Percentiles rank a stretch among this genome's conserved stretches.
Evolutionary conservation across 2,329 filamentous ascomycete genomes (phyloP).

Genomic region (Cladophialophora bantiana): DNA sequence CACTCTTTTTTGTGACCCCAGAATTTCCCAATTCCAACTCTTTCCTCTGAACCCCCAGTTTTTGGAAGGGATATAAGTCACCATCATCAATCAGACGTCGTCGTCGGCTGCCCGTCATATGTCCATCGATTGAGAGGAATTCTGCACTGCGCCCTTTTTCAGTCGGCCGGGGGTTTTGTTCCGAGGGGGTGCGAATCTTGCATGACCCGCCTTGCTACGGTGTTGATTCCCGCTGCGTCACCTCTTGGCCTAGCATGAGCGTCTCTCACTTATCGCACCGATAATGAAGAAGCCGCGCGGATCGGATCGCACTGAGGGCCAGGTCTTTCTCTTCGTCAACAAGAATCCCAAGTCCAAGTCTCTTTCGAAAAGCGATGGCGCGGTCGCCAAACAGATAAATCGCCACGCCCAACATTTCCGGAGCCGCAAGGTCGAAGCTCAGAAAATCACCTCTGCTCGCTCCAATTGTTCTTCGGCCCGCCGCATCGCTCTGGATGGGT

Average conservation of each 20-base stretch:
- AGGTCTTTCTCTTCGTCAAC: conserved; percentile 37
- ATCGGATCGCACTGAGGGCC: conserved; percentile 21
- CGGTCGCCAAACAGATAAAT: conserved; percentile 36
- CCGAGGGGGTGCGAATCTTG: not conserved
- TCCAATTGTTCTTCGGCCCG: conserved; percentile 34
- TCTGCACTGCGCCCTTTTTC: not conserved
- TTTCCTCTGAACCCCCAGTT: not conserved
- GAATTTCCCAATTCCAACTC: not conserved
- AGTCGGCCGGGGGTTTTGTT: not conserved
- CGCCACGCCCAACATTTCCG: conserved; percentile 37
- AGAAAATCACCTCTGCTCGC: conserved; percentile 29
- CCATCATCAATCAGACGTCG: not conserved
- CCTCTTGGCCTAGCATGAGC: conserved; percentile 14
- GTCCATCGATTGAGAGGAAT: not conserved
- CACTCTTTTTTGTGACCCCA: not conserved
- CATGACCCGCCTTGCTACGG: not conserved
- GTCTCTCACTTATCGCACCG: conserved; percentile 2
- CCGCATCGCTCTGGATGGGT: conserved; percentile 36
- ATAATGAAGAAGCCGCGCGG: conserved; percentile 32
- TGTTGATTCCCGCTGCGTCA: not conserved
- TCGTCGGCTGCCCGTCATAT: not conserved
- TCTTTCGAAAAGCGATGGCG: conserved; percentile 36
- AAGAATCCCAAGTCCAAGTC: conserved; percentile 37
- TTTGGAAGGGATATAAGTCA: not conserved
- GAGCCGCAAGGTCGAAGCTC: conserved; percentile 31